These are phyloP conservation scores for Penicillium macrosclerotiorum DNA, from an alignment of 495 filamentous ascomycete genomes.

Conservation along the genomic window DNA sequence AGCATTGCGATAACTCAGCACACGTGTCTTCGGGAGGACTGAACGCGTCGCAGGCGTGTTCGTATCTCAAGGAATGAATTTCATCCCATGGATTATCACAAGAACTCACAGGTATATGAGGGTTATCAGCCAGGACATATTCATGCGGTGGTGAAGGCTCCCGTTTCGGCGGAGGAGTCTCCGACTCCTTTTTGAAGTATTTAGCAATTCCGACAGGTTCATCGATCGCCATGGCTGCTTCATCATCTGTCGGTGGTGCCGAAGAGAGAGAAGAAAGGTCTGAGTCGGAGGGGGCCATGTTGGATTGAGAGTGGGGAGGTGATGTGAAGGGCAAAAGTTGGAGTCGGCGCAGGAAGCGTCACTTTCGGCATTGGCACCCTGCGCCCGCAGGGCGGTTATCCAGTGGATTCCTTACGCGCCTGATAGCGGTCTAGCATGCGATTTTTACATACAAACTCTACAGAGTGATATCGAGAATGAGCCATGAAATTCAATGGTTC, in stretches of 20 bases:
- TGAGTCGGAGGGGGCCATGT: constrained; percentile 53
- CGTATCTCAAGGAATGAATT: neutral
- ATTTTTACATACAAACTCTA: neutral
- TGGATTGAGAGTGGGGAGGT: constrained; percentile 26
- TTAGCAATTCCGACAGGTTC: constrained; percentile 45
- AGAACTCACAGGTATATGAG: constrained; percentile 78
- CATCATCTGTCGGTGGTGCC: constrained; percentile 56
- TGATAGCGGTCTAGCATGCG: constrained; percentile 6
- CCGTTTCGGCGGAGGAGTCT: constrained; percentile 69
- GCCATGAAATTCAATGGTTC: neutral
- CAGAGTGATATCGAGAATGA: too few relatives aligned
- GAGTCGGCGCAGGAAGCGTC: constrained; percentile 29
- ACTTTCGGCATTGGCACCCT: constrained; percentile 27
- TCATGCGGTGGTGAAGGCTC: constrained; percentile 85
- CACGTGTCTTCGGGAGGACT: constrained; percentile 28
- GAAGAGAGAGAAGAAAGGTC: constrained; percentile 60
- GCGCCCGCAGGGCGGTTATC: constrained; percentile 22
- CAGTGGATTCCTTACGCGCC: constrained; percentile 13
- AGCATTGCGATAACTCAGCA: constrained; percentile 38
- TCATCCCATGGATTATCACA: neutral
- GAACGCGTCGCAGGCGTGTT: constrained; percentile 34
- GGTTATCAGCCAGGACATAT: constrained; percentile 82
- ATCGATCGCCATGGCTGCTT: constrained; percentile 42
- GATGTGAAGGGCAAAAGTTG: constrained; percentile 26
- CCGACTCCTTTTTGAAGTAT: constrained; percentile 50